Evolutionary conservation across 768 basidiomycete species (phyloP).

Genomic region (Baorangia bicolor): DNA sequence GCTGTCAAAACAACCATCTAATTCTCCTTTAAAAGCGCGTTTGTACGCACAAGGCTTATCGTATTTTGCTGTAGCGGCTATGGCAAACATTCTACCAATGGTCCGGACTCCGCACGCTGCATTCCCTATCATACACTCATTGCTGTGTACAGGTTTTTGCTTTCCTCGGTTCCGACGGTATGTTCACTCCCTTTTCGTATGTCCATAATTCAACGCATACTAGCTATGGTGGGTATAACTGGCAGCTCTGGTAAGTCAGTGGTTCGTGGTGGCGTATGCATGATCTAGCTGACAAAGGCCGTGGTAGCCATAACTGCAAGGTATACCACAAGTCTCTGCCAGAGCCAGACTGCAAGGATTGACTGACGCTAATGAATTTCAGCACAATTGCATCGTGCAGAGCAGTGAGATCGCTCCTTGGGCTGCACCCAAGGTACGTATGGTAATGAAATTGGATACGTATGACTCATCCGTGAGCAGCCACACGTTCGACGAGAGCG

Average conservation of each 20-base stretch:
- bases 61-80: slow-evolving; percentile 16
- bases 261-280: not conserved
- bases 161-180: slow-evolving; percentile 9
- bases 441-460: not conserved
- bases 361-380: not conserved
- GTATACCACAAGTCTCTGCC: not conserved
- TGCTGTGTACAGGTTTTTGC: slow-evolving; percentile 5
- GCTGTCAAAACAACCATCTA: slow-evolving; percentile 10
- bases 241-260: slow-evolving; percentile 3
- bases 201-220: not conserved
- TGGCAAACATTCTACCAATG: slow-evolving; percentile 12
- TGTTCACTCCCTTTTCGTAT: not conserved
- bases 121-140: not conserved
- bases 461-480: not conserved
- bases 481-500: not conserved
- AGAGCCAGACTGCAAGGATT: not conserved
- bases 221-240: slow-evolving; percentile 10
- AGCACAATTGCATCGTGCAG: slow-evolving; percentile 17
- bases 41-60: slow-evolving; percentile 17
- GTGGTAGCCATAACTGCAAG: slow-evolving; percentile 13
- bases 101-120: not conserved
- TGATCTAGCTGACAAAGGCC: not conserved
- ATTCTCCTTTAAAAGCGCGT: slow-evolving; percentile 11
- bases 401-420: slow-evolving; percentile 16
- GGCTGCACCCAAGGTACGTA: not conserved